phyloP scores from a whole-genome alignment of 2,329 filamentous ascomycete species.

The Fusarium sacchari region DNA sequence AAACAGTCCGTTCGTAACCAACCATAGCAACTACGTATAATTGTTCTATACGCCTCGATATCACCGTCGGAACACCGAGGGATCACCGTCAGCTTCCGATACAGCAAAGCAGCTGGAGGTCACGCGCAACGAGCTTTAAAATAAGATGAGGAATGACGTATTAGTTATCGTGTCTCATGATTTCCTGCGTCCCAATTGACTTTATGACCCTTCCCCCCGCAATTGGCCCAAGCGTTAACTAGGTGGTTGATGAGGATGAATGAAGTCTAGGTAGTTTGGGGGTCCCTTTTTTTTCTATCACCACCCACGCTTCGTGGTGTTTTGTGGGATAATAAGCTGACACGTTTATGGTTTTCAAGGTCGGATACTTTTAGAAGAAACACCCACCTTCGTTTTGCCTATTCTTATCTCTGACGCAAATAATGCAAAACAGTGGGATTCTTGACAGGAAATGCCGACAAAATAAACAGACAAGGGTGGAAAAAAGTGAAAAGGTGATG shows the following conservation, averaged over 20 bases:
- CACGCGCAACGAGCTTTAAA: constrained; percentile 7
- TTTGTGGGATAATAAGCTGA: constrained; percentile 13
- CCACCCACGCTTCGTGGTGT: constrained; percentile 13
- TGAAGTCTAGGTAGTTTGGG: background rate
- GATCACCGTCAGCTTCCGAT: constrained; percentile 8
- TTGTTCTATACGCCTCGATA: constrained; percentile 21
- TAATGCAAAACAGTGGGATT: background rate
- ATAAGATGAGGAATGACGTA: constrained; percentile 25
- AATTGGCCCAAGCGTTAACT: constrained; percentile 11
- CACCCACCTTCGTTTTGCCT: background rate
- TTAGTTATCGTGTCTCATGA: constrained; percentile 12
- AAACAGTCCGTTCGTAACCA: constrained; percentile 20
- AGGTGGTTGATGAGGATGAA: too few species aligned
- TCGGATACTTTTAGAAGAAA: background rate
- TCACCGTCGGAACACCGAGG: constrained; percentile 32
- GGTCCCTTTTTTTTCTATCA: constrained; percentile 4
- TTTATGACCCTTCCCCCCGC: constrained; percentile 12
- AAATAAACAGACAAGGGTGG: background rate
- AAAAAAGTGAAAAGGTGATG: background rate
- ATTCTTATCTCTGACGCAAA: background rate
- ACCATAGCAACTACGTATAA: background rate
- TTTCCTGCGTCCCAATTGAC: constrained; percentile 19
- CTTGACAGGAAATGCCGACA: background rate
- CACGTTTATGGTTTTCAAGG: background rate
- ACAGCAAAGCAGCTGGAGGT: background rate